phyloP scores from a whole-genome alignment of 495 filamentous ascomycete species.

The Lepraria neglecta region DNA sequence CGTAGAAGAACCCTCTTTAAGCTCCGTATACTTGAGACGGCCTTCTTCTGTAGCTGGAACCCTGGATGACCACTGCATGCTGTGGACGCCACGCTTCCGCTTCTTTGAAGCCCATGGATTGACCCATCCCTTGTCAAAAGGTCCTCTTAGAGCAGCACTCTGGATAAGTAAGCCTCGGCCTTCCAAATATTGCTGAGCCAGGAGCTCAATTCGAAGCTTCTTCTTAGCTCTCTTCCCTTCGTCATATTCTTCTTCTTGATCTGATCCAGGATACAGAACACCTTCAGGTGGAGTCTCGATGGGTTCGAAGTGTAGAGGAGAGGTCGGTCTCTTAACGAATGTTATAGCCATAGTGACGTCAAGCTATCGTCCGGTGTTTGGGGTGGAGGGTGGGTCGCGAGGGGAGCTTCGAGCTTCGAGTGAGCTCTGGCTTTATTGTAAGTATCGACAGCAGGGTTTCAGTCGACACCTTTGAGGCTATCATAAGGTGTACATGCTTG shows the following conservation, averaged over 20 bases:
- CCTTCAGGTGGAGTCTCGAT: conserved; percentile 19
- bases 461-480: neutral
- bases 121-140: conserved; percentile 56
- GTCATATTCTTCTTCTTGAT: conserved; percentile 49
- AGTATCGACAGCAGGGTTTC: neutral
- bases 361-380: neutral
- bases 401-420: conserved; percentile 1
- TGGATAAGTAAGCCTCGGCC: conserved; percentile 54
- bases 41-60: neutral
- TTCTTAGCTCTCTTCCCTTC: conserved; percentile 42
- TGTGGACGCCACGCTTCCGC: conserved; percentile 4
- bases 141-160: conserved; percentile 56
- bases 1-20: neutral
- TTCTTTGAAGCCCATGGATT: conserved; percentile 54
- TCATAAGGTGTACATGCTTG: neutral
- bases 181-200: conserved; percentile 52
- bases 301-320: conserved; percentile 22
- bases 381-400: too few species aligned
- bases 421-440: conserved; percentile 12
- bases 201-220: conserved; percentile 49
- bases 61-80: neutral
- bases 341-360: conserved; percentile 10
- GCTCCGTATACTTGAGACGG: neutral
- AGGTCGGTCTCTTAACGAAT: conserved; percentile 11
- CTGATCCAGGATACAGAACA: conserved; percentile 42